These are phyloP conservation scores for Calcarisporium arbuscula DNA, from an alignment of 2,329 filamentous ascomycete species.

Conservation along the genomic window DNA sequence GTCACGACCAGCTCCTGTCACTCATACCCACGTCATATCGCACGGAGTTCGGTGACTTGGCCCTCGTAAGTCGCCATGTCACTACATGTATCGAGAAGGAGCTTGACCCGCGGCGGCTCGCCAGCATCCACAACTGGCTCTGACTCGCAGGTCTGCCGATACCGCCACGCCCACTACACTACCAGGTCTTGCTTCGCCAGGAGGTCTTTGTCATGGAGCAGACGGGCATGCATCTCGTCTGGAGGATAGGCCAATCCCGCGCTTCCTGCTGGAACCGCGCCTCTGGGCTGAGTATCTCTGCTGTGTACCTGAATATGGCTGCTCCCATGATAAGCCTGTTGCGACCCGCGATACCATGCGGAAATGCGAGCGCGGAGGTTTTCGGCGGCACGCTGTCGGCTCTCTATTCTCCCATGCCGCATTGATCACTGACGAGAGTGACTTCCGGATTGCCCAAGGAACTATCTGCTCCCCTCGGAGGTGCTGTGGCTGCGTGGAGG, in stretches of 20 bases:
- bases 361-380: neutral
- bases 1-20: slow-evolving; percentile 1
- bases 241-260: slow-evolving; percentile 19
- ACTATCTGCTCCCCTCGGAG: slow-evolving; percentile 1
- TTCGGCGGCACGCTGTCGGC: slow-evolving; percentile 3
- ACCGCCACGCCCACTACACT: slow-evolving; percentile 5
- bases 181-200: slow-evolving; percentile 4
- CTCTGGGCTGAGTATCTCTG: slow-evolving; percentile 6
- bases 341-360: neutral
- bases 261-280: slow-evolving; percentile 23
- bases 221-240: slow-evolving; percentile 19
- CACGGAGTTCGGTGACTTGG: slow-evolving; percentile 8
- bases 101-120: slow-evolving; percentile 1
- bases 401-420: slow-evolving; percentile 10
- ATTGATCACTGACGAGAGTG: slow-evolving; percentile 22
- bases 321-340: neutral
- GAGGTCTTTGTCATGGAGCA: slow-evolving; percentile 3
- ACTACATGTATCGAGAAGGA: slow-evolving; percentile 4
- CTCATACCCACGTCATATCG: slow-evolving; percentile 33
- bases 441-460: slow-evolving; percentile 18
- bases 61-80: slow-evolving; percentile 2
- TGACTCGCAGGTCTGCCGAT: slow-evolving; percentile 12
- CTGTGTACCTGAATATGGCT: neutral
- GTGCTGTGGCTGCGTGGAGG: slow-evolving; percentile 2
- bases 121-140: slow-evolving; percentile 10